phyloP scores from a whole-genome alignment of 257 asterid species.

The Anisodus acutangulus region DNA sequence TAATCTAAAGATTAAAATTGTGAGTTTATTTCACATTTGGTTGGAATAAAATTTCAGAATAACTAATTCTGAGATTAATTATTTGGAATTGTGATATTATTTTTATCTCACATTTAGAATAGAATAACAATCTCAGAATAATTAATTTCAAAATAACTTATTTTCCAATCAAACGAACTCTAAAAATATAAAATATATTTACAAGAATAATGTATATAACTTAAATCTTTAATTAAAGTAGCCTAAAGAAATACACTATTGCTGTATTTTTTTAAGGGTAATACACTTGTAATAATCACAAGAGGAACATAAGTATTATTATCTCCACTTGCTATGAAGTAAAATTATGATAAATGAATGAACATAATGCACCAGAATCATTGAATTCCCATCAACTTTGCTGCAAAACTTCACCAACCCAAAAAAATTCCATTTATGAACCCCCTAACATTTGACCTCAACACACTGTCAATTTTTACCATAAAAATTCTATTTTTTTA shows the following conservation, averaged over 20 bases:
- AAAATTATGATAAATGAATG: conserved; percentile 23
- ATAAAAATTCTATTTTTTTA: background rate
- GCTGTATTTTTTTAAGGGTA: background rate
- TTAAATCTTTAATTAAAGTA: background rate
- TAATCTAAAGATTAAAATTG: too few relatives aligned
- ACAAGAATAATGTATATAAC: background rate
- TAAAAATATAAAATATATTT: too few relatives aligned
- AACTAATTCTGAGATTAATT: too few relatives aligned
- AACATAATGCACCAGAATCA: conserved; percentile 37
- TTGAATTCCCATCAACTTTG: conserved; percentile 45
- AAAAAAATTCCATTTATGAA: conserved; percentile 45
- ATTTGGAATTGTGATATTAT: too few relatives aligned
- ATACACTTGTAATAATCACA: too few relatives aligned
- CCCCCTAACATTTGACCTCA: conserved; percentile 45
- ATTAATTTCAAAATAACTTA: too few relatives aligned
- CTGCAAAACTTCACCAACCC: conserved; percentile 46
- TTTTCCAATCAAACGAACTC: too few relatives aligned
- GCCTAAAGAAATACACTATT: background rate
- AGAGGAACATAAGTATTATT: background rate
- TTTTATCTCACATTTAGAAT: too few relatives aligned
- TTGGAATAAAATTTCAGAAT: too few relatives aligned
- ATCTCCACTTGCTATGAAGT: conserved; percentile 24
- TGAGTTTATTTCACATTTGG: too few relatives aligned
- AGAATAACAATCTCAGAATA: too few relatives aligned
- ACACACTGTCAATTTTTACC: conserved; percentile 37